These are phyloP conservation scores for Tricholoma flavovirens DNA, from an alignment of 768 basidiomycete species.

Conservation along the genomic window DNA sequence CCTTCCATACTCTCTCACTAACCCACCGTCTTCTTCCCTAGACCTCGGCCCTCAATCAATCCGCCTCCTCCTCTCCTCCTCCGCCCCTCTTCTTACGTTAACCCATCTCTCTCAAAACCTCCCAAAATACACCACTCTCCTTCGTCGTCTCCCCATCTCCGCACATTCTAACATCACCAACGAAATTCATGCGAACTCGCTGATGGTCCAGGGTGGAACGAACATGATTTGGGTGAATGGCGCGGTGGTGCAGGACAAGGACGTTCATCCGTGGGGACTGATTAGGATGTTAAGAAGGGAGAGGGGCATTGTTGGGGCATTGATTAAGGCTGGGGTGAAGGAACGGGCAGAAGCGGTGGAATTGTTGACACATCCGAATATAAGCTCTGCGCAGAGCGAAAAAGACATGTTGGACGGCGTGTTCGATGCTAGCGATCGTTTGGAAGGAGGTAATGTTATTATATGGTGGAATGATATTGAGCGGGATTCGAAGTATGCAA, in stretches of 20 bases:
- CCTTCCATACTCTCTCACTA: neutral
- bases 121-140: conserved; percentile 73
- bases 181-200: conserved; percentile 55
- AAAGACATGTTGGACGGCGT: conserved; percentile 56
- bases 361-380: conserved; percentile 58
- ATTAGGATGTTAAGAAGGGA: conserved; percentile 72
- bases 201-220: conserved; percentile 44
- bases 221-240: conserved; percentile 84
- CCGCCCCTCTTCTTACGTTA: conserved; percentile 48
- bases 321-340: conserved; percentile 47
- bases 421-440: conserved; percentile 87
- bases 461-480: conserved; percentile 91
- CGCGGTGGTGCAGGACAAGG: conserved; percentile 47
- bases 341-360: conserved; percentile 61
- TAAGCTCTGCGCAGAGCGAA: conserved; percentile 47
- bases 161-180: conserved; percentile 30
- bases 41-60: conserved; percentile 69
- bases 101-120: conserved; percentile 79
- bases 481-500: conserved; percentile 63
- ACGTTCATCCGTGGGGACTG: conserved; percentile 68
- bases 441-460: conserved; percentile 69
- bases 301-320: conserved; percentile 48
- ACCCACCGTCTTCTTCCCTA: conserved; percentile 15
- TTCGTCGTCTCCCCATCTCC: conserved; percentile 63
- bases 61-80: conserved; percentile 66